Base-by-base conservation (phyloP, 1,139 yeast species). In the Wickerhamiella pararugosa region DNA sequence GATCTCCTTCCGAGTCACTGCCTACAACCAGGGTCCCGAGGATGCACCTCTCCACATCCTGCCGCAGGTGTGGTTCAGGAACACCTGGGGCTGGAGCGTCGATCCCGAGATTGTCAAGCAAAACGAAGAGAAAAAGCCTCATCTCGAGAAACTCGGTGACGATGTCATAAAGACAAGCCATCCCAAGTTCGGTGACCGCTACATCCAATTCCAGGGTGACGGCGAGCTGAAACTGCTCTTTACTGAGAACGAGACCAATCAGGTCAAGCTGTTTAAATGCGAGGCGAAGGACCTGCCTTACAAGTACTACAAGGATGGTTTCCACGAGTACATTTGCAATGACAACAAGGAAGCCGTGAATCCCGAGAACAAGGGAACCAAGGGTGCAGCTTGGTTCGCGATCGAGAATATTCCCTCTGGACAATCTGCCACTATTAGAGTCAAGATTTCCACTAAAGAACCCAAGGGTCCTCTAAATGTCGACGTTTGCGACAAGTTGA, bases 31-130 rank as follows among this genome's bases (percentile, higher is more conserved):
- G 52, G 79, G 93, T 33, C 74, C 74, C 42, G 76, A 80, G 45
- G 71, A 92, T 2, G 95, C 95, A 26, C 94, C 95, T 1, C 65
- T 87, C 48, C 94, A 86, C 61, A 71, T 87, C 41, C 62, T 82
- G 46, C 97, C 97, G 6, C 96, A 87, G 54, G 64, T 82, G 39
- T 76, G 80, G 51, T 83, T 79, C 61, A 73, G 97, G 64, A 87
- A 87, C 60, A 83, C 94, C 28, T 87, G 97, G 97, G 67, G 80
- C 11, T 87, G 96, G 95, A 86, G 87, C 34, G 53, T 59, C 36
- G 41, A 38, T 26, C 35, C 34, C 15, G 51, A 50, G 28, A 45
- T 47, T 4, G 33, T 36, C n/a, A 29, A 29, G 25, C 15, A 32
- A 10, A 36, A 41, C 30, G 36, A 34, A 9, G 25, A 29, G 27